These are phyloP conservation scores for Vararia minispora DNA, from an alignment of 768 basidiomycete genomes.

Conservation along the genomic window DNA sequence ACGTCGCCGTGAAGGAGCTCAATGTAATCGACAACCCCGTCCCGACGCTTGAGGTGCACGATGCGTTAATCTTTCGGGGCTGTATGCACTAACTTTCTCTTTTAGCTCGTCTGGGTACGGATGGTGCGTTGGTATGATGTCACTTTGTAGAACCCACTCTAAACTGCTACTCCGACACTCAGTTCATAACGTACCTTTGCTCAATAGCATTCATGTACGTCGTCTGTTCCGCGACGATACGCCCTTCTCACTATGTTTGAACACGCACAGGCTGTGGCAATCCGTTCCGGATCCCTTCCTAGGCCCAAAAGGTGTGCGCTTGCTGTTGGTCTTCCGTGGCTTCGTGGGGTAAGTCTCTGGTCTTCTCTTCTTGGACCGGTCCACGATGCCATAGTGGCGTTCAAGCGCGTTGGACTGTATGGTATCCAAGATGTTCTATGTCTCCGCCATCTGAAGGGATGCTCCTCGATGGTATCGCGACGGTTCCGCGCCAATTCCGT, in stretches of 20 bases:
- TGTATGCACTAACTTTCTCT: not conserved
- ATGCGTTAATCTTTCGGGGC: not conserved
- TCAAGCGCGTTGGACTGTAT: slow-evolving; percentile 61
- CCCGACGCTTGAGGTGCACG: slow-evolving; percentile 41
- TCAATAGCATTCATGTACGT: slow-evolving; percentile 39
- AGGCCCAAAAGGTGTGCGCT: slow-evolving; percentile 60
- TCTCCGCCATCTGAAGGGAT: too few relatives aligned
- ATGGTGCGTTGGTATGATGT: slow-evolving; percentile 33
- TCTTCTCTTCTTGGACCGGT: not conserved
- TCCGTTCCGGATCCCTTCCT: slow-evolving; percentile 46
- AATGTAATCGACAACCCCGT: slow-evolving; percentile 47
- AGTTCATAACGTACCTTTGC: slow-evolving; percentile 42
- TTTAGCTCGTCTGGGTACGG: slow-evolving; percentile 41
- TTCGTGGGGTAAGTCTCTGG: slow-evolving; percentile 40
- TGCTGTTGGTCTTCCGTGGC: slow-evolving; percentile 46
- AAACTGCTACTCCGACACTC: slow-evolving; percentile 1
- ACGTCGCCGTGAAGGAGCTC: slow-evolving; percentile 51
- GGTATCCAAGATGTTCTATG: too few relatives aligned
- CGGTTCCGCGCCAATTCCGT: too few relatives aligned
- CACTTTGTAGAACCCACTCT: not conserved
- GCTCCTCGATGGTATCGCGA: too few relatives aligned
- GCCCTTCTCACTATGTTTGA: too few relatives aligned
- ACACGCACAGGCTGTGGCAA: slow-evolving; percentile 26
- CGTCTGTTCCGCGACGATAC: too few relatives aligned
- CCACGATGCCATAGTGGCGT: not conserved